Evolutionary conservation across 345 rosid species (phyloP).

Genomic region (sweet orange (Citrus sinensis)): DVS_A1.0 CM039163.1:50278501-50279000

Average conservation of each 20-base stretch:
- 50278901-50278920: not conserved
- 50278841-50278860: not conserved
- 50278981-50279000: not conserved
- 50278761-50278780: not conserved
- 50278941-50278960: not conserved
- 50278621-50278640: conserved; percentile 72
- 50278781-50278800: not conserved
- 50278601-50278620: conserved; percentile 51
- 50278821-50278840: not conserved
- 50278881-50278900: not conserved
- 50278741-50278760: not conserved
- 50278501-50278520: conserved; percentile 88
- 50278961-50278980: not conserved
- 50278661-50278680: conserved; percentile 69
- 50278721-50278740: not conserved
- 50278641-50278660: conserved; percentile 50
- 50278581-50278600: conserved; percentile 86
- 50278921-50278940: not conserved
- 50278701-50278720: conserved; percentile 81
- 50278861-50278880: not conserved
- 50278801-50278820: not conserved
- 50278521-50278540: conserved; percentile 74
- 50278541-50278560: conserved; percentile 65
- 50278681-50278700: conserved; percentile 75
- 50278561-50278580: conserved; percentile 73